Conservation (phyloP, 306 rosid genomes). For the Vigna trinervia region DNA sequence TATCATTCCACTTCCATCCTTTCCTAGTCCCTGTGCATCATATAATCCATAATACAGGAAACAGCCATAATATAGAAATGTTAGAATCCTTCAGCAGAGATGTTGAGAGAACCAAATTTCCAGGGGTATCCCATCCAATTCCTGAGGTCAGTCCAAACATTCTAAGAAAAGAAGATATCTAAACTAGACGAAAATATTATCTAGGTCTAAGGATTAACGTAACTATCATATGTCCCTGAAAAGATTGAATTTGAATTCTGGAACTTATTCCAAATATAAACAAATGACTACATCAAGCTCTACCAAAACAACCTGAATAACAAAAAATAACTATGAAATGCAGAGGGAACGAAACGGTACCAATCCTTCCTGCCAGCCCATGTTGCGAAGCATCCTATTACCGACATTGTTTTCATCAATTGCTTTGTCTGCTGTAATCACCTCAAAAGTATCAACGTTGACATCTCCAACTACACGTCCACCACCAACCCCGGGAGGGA, state of each 20-base stretch:
- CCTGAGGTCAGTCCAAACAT: slow-evolving; percentile 25
- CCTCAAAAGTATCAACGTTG: slow-evolving; percentile 69
- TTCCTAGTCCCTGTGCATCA: slow-evolving; percentile 87
- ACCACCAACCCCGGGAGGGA: slow-evolving; percentile 99
- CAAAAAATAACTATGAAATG: slow-evolving; percentile 27
- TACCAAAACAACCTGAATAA: slow-evolving; percentile 39
- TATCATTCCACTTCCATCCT: slow-evolving; percentile 94
- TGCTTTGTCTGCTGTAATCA: slow-evolving; percentile 90
- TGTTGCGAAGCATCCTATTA: slow-evolving; percentile 99
- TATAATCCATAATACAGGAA: slow-evolving; percentile 49
- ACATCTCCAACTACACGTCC: slow-evolving; percentile 79
- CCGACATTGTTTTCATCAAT: slow-evolving; percentile 95
- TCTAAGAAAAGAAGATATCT: not conserved
- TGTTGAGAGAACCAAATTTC: slow-evolving; percentile 39
- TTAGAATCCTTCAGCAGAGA: slow-evolving; percentile 48
- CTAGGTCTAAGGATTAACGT: slow-evolving; percentile 1
- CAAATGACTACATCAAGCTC: slow-evolving; percentile 31
- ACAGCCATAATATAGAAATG: slow-evolving; percentile 44
- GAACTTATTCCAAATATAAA: slow-evolving; percentile 31
- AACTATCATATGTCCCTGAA: slow-evolving; percentile 26
- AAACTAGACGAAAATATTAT: not conserved
- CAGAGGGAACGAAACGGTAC: slow-evolving; percentile 70
- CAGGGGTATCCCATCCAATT: slow-evolving; percentile 45
- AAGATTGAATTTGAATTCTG: slow-evolving; percentile 8
- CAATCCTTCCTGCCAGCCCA: slow-evolving; percentile 99